Conservation (phyloP, 345 rosid species). For the Citrus sinensis region DVS_A1.0 CM039166.1:20247001-20247500, state of each 20-base stretch:
- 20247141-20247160: background rate
- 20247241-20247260: too few relatives aligned
- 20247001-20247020: background rate
- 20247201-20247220: background rate
- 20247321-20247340: too few relatives aligned
- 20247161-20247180: background rate
- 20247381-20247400: too few relatives aligned
- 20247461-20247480: constrained; percentile 16
- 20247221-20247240: too few relatives aligned
- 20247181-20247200: background rate
- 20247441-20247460: background rate
- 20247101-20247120: background rate
- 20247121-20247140: background rate
- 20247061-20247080: background rate
- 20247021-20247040: background rate
- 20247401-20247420: background rate
- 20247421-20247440: background rate
- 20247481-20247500: constrained; percentile 2
- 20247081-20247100: background rate
- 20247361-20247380: too few relatives aligned
- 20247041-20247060: too few relatives aligned
- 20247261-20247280: too few relatives aligned
- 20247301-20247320: too few relatives aligned
- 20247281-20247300: too few relatives aligned
- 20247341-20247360: too few relatives aligned